A percentile compares a stretch with the other conserved stretches of the same genome.
These are phyloP conservation scores for Ceratobasidium sp. DNA, from an alignment of 1,284 basidiomycete species.

Conservation along the genomic window DNA sequence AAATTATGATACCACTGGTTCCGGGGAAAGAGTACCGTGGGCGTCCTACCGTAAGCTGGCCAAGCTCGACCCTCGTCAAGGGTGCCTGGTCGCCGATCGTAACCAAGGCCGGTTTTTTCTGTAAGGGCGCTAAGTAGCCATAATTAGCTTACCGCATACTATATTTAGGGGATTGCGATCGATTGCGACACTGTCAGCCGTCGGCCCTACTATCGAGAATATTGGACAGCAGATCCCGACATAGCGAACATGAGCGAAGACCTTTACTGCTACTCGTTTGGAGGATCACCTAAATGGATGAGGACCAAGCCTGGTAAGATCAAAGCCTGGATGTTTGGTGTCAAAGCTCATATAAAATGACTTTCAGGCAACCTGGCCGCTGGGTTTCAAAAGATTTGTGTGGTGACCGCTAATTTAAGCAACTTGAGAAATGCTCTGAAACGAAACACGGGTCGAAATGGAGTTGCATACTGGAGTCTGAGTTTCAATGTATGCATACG, in stretches of 20 bases:
- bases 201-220: conserved; percentile 38
- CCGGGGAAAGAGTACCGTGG: neutral
- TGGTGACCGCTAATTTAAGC: conserved; percentile 15
- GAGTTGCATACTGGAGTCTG: conserved; percentile 32
- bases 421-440: conserved; percentile 1
- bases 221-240: conserved; percentile 14
- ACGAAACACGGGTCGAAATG: neutral
- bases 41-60: neutral
- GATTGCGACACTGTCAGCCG: conserved; percentile 33
- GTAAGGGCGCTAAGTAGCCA: too few species aligned
- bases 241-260: conserved; percentile 20
- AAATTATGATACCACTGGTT: conserved; percentile 4
- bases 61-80: neutral
- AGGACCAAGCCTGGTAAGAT: conserved; percentile 29
- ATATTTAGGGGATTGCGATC: conserved; percentile 10
- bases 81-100: conserved; percentile 38
- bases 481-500: conserved; percentile 44
- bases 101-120: neutral
- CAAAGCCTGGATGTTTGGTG: too few species aligned
- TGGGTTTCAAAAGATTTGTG: conserved; percentile 18
- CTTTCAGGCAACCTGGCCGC: neutral
- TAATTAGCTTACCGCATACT: too few species aligned
- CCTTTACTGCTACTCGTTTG: conserved; percentile 15
- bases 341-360: too few species aligned
- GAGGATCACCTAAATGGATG: conserved; percentile 28